phyloP scores from a whole-genome alignment of 306 rosid species.

The Fragaria iinumae region DNA sequence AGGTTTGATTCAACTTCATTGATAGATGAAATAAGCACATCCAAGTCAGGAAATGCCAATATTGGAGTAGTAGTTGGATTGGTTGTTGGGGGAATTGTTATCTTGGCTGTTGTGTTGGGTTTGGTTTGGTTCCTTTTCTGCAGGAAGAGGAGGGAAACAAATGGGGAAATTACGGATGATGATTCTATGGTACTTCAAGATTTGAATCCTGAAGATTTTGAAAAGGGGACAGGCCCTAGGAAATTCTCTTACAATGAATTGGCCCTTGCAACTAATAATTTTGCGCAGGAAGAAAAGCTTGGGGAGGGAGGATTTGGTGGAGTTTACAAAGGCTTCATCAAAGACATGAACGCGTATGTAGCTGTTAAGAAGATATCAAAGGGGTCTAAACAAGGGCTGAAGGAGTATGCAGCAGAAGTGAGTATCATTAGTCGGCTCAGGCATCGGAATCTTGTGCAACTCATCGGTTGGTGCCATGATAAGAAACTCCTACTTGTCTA shows the following conservation, averaged over 20 bases:
- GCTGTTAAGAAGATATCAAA: slow-evolving; percentile 8
- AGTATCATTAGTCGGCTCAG: slow-evolving; percentile 13
- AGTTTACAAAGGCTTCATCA: slow-evolving; percentile 4
- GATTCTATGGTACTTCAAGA: background rate
- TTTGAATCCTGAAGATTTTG: background rate
- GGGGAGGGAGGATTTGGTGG: slow-evolving; percentile 19
- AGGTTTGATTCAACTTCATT: background rate
- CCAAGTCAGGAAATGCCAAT: background rate
- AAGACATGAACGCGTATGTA: background rate
- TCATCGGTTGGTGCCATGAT: slow-evolving; percentile 10
- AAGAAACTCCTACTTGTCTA: slow-evolving; percentile 1
- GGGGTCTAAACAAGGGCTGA: background rate
- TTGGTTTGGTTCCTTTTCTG: background rate
- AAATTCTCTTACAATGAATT: background rate
- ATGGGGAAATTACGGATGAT: background rate
- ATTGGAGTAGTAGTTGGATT: background rate
- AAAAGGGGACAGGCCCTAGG: slow-evolving; percentile 6
- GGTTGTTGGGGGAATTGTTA: background rate
- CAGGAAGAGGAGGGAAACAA: slow-evolving; percentile 6
- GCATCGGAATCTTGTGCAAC: slow-evolving; percentile 15
- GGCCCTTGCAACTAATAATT: background rate
- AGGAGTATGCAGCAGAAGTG: slow-evolving; percentile 1
- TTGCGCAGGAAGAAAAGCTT: background rate
- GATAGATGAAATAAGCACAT: background rate
- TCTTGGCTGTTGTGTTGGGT: background rate